Percentiles rank a stretch among this genome's conserved stretches.
Conservation (phyloP, 352 stramenopile genomes). For the Elongisporangium undulatum region DNA sequence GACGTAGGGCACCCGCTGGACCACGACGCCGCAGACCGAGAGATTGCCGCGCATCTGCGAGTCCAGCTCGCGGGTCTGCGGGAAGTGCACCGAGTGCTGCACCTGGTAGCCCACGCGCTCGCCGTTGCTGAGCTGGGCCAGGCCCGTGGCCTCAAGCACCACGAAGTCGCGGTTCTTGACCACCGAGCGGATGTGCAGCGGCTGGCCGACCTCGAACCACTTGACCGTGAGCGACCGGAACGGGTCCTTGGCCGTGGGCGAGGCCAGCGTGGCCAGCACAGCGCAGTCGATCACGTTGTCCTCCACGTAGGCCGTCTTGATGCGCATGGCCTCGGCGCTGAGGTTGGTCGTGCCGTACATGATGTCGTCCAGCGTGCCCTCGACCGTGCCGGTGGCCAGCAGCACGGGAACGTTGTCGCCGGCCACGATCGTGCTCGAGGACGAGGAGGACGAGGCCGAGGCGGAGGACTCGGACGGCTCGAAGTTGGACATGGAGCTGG, state of each 20-base stretch:
- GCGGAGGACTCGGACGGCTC: background rate
- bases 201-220: constrained; percentile 39
- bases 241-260: constrained; percentile 20
- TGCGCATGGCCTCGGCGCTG: constrained; percentile 20
- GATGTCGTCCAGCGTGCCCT: constrained; percentile 27
- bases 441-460: background rate
- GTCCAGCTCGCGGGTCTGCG: constrained; percentile 26
- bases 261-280: constrained; percentile 30
- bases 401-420: constrained; percentile 3
- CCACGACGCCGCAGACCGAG: constrained; percentile 48
- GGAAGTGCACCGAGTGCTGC: constrained; percentile 48
- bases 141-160: constrained; percentile 42
- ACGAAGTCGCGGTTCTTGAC: constrained; percentile 50
- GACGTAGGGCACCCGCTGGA: constrained; percentile 29
- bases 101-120: constrained; percentile 47
- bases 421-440: background rate
- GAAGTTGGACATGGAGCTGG: background rate
- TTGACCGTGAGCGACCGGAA: constrained; percentile 39
- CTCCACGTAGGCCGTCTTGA: constrained; percentile 40
- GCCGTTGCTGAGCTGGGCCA: constrained; percentile 32
- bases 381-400: constrained; percentile 20
- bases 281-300: constrained; percentile 34
- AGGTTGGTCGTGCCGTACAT: constrained; percentile 24
- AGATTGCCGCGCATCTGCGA: constrained; percentile 37
- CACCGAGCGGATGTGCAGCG: constrained; percentile 26